A percentile compares a stretch with the other conserved stretches of the same genome.
Conservation (phyloP, 331 rosid species). For the Pyracantha coccinea region DNA sequence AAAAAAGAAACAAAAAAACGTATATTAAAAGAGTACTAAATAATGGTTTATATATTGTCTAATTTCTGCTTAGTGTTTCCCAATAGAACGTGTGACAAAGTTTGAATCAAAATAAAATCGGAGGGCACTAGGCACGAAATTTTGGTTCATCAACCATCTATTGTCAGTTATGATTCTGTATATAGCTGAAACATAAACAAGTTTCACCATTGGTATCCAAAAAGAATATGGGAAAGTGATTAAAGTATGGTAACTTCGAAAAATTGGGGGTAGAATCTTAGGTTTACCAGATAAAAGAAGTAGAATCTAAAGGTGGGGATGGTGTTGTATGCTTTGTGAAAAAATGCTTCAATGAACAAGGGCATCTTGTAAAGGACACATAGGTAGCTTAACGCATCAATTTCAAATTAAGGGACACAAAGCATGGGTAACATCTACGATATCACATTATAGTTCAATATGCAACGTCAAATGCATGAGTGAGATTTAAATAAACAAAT, state of each 20-base stretch:
- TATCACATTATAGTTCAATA: neutral
- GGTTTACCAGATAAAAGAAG: constrained; percentile 1
- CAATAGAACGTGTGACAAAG: neutral
- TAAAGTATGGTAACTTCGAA: neutral
- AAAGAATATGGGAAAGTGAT: neutral
- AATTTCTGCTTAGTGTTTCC: neutral
- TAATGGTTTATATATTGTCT: neutral
- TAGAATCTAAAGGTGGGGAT: constrained; percentile 11
- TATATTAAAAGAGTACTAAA: too few relatives aligned
- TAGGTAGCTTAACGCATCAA: neutral
- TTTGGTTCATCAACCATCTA: neutral
- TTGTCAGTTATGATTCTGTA: too few relatives aligned
- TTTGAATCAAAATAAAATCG: neutral
- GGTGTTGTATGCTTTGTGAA: neutral
- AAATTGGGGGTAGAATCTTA: constrained; percentile 13
- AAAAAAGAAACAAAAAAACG: too few relatives aligned
- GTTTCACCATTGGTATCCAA: neutral
- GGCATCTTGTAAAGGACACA: constrained; percentile 16
- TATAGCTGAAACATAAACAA: neutral
- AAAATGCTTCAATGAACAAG: constrained; percentile 27
- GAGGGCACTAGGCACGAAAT: neutral
- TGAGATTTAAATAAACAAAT: neutral
- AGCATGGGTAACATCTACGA: neutral
- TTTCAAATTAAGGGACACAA: neutral
- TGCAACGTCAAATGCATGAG: neutral